Evolutionary conservation across 495 filamentous ascomycete genomes (phyloP), one percentile per base, ranked within the genome.

Genomic region (Penicillium waksmanii): DNA sequence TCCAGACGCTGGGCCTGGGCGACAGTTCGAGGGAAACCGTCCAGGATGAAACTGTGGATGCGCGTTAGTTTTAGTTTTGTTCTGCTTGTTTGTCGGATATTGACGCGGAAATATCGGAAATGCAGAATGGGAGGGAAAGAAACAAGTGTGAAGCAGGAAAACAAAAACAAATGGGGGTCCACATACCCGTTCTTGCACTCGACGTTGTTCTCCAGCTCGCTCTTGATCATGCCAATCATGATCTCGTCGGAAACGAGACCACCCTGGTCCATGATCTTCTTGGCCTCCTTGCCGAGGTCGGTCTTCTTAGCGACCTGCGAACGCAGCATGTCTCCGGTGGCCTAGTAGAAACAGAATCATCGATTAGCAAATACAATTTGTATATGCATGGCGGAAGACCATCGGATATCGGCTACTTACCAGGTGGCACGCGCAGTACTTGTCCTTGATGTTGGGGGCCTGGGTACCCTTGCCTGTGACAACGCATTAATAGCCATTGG

Each of bases 221-320:
- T 88, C 85, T 91, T 92, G 81, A 99, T 99, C 96, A 99, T 99
- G 74, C 92, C 90, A 72, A 99, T 87, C 84, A 99, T 93, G 72
- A 99, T 99, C 73, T 98, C 96, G 72, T 99, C 95, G 76, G 92
- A 96, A 69, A 99, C 95, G 56, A 99, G 85, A 56, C 93, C 95
- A 66, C 95, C 95, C 70, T 93, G 87, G 68, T 99, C 94, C 95
- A 99, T 99, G 77, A 99, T 99, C 87, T 99, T 99, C 89, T 99
- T 99, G 58, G 95, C 95, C 80, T 97, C 92, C 73, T 89, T 86
- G 58, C 95, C 95, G 62, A 99, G 85, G 19, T 89, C 77, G 48
- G 96, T 99, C 86, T 97, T 97, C 83, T 96, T 96, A 60, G 95
- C 90, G 74, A 99, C 96, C 76, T 99, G 95, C 62, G 93, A 95